Evolutionary conservation across 139 green algal species (phyloP).

Genomic region (Tetradesmus lagerheimii): DNA sequence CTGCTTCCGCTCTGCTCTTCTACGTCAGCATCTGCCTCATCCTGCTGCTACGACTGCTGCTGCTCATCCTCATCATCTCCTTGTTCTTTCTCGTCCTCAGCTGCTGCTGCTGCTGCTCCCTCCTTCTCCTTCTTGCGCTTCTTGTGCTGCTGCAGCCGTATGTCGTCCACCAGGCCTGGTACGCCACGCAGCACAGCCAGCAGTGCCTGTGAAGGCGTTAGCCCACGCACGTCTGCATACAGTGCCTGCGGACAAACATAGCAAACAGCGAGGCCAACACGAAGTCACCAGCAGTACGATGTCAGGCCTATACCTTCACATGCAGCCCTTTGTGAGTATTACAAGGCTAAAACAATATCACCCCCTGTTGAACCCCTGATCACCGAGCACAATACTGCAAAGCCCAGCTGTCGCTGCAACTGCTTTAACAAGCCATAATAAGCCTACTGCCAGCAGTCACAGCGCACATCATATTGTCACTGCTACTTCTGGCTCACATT

Average conservation of each 20-base stretch:
- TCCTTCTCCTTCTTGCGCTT: slow-evolving; percentile 6
- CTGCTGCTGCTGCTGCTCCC: neutral
- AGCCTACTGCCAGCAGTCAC: too few species aligned
- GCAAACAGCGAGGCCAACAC: neutral
- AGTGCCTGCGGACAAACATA: neutral
- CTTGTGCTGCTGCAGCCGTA: neutral
- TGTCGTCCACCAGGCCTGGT: neutral
- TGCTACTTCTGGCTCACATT: too few species aligned
- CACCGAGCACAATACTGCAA: too few species aligned
- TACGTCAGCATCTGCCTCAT: neutral
- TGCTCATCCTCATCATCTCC: neutral
- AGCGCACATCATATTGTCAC: too few species aligned
- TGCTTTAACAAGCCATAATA: too few species aligned
- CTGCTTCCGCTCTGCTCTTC: neutral
- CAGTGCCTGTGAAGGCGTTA: neutral
- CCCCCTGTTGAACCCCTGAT: too few species aligned
- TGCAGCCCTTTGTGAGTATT: too few species aligned
- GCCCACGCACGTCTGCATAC: neutral
- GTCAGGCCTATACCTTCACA: too few species aligned
- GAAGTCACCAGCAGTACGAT: too few species aligned
- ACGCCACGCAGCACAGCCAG: neutral
- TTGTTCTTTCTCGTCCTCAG: neutral
- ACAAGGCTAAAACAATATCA: too few species aligned
- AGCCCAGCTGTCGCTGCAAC: too few species aligned
- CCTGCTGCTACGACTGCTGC: neutral